These are phyloP conservation scores for Plasmodium ovale DNA, from an alignment of 169 alveolate genomes.

Conservation along the genomic window DNA sequence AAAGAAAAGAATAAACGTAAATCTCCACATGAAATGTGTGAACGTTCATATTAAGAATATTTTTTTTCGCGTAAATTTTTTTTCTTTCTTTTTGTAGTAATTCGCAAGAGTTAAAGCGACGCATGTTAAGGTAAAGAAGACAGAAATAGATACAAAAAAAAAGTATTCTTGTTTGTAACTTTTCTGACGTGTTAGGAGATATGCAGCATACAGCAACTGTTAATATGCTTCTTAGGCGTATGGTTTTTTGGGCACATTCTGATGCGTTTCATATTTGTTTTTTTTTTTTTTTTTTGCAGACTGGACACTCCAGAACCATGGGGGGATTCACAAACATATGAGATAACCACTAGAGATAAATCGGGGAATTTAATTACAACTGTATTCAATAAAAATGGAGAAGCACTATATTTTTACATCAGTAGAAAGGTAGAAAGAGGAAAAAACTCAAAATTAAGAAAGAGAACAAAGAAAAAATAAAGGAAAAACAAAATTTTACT, in stretches of 20 bases:
- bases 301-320: conserved; percentile 70
- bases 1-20: background rate
- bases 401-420: conserved; percentile 58
- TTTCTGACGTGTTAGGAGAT: background rate
- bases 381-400: conserved; percentile 48
- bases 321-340: conserved; percentile 63
- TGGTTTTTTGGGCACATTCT: background rate
- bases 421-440: conserved; percentile 6
- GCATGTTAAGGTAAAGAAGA: conserved; percentile 49
- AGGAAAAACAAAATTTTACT: background rate
- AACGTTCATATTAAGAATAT: background rate
- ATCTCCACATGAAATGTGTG: background rate
- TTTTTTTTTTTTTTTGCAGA: conserved; percentile 19
- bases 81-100: conserved; percentile 18
- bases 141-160: background rate
- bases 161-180: background rate
- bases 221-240: background rate
- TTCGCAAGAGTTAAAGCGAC: conserved; percentile 1
- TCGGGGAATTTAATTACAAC: conserved; percentile 38
- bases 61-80: conserved; percentile 8
- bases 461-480: background rate
- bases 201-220: too few species aligned
- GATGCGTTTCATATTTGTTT: conserved; percentile 2
- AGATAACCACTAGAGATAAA: conserved; percentile 5
- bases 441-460: conserved; percentile 32